Base-by-base conservation (phyloP, 129 eudicot genomes). In the Helichrysum umbraculigerum region DNA sequence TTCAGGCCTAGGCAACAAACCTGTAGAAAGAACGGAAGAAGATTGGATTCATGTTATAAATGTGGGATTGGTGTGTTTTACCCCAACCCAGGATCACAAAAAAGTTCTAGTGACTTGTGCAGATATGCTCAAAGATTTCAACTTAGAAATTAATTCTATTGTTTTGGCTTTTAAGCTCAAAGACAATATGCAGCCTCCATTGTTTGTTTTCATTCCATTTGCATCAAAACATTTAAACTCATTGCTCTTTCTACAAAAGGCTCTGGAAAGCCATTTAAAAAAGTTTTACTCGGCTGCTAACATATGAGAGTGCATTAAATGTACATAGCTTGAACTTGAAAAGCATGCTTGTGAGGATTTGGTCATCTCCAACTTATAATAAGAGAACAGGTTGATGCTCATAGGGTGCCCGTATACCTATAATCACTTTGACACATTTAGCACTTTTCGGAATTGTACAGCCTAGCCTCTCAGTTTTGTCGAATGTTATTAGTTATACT, bases 391-490 rank as follows among this genome's bases (percentile, higher is more conserved):
- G 4, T 1, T 35, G 69, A 39, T 28, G 47, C 68, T 29, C 63
- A 68, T 25, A 17, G 33, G 47, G 37, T 6, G 14, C 57, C 9
- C 39, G 28, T 54, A 62, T 75, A 58, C 5, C 79, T 20, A 75
- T 39, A 76, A 47, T 66, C 66, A 76, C 57, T 66, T 76, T 34
- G 6, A 21, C 65, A 50, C 37, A 41, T 41, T 47, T 47, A 14
- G 10, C 54, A 47, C 54, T 47, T 12, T 47, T 47, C 5, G 54
- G 14, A 8, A 47, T 14, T 47, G 12, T 47, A 41, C 54, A 47
- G 54, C 54, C 54, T 14, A 47, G 54, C 54, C 54, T 5, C 17
- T 12, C 17, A 47, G 54, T 47, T 47, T 47, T 47, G 17, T 47
- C 17, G 5, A 47, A 47, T 11, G n/a, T 14, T 47, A 47, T 47